Evolutionary conservation across 1,284 basidiomycete species (phyloP), one percentile per base, ranked within the genome.

Genomic region (Neonothopanus nambi): DNA sequence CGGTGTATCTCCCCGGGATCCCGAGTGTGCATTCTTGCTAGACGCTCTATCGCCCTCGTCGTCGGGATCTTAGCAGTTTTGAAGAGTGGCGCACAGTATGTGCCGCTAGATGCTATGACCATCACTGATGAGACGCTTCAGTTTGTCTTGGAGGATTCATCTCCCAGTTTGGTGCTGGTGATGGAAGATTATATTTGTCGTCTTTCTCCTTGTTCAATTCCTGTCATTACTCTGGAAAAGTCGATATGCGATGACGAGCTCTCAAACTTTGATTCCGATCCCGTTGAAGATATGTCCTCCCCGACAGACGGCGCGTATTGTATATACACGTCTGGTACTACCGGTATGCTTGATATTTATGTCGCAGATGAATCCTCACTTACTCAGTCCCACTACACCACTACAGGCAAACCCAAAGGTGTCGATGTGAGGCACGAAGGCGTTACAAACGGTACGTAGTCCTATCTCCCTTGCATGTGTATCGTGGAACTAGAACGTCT

Each of bases 41-140:
- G 74, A 51, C 71, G 78, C 18, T 76, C 73, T 3, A 70, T 79
- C 20, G 59, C 68, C 20, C 69, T 79, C 64, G 66, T 80, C 21
- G 64, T 77, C 36, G 78, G 68, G 11, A 78, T 79, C 50, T 57
- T 79, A 17, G 76, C 72, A 5, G 65, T 74, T 9, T 64, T 79
- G 44, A 79, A 79, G 64, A 71, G 72, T 12, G 78, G 77, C 11
- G 77, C 67, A 2, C 69, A 74, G 26, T 80, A 79, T 57, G 74
- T 78, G 2, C 78, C 78, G n/a, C 63, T 78, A 42, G 78, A 80
- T 61, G 77, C 73, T n/a, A 66, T 70, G 28, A 78, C 76, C 50
- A 74, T 78, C 47, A 75, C 77, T 23, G 73, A 79, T 56, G 73
- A 74, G 21, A 78, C 76, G 0, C 67, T 80, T 13, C 67, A 69